phyloP scores from a whole-genome alignment of 164 flowering plant species.

The Saururus chinensis region DNA sequence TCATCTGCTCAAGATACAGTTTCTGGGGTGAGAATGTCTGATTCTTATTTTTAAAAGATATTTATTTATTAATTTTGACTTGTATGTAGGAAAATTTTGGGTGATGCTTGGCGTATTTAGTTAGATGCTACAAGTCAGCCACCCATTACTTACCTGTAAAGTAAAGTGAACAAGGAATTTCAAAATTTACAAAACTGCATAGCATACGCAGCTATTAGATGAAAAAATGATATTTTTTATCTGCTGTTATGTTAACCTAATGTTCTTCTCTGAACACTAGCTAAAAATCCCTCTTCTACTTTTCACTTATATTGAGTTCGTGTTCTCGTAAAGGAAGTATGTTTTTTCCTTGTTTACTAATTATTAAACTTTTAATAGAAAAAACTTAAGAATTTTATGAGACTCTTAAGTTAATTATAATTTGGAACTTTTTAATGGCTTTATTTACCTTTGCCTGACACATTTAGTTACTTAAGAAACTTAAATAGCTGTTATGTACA shows the following conservation, averaged over 20 bases:
- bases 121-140: too few species aligned
- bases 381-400: background rate
- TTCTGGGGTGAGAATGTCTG: conserved; percentile 35
- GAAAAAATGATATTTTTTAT: too few species aligned
- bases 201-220: too few species aligned
- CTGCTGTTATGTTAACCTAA: too few species aligned
- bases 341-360: background rate
- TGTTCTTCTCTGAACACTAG: too few species aligned
- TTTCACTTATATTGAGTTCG: too few species aligned
- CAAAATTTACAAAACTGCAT: too few species aligned
- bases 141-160: too few species aligned
- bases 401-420: background rate
- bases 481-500: background rate
- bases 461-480: background rate
- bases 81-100: background rate
- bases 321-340: background rate
- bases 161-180: too few species aligned
- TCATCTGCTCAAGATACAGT: conserved; percentile 14
- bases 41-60: background rate
- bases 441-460: background rate
- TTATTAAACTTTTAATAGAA: too few species aligned
- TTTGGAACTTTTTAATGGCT: background rate
- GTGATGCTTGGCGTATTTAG: too few species aligned
- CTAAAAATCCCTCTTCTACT: too few species aligned
- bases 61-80: background rate